Evolutionary conservation across 257 asterid species (phyloP), one percentile per base, ranked within the genome.

Genomic region (Primulina huaijiensis): DNA sequence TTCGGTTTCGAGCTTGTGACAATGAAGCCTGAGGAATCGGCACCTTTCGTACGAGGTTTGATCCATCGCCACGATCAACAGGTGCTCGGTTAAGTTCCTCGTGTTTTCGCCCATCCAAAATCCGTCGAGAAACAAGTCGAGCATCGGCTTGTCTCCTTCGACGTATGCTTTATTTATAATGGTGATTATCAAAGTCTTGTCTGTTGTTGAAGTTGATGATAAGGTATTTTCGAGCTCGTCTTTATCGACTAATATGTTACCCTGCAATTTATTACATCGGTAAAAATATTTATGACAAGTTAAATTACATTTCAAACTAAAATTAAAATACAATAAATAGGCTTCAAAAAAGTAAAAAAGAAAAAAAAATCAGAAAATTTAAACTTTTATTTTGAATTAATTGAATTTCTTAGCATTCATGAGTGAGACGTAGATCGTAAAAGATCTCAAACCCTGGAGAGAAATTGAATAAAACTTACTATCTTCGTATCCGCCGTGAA

Each of bases 41-140:
- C 92, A 86, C 62, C 89, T 70, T 19, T 76, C 78, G 7, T 82
- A 70, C 4, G 92, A 77, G 0, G 65, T 82, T 29, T 74, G 82
- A 75, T 87, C 92, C 70, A 84, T 73, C 12, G 86, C 71, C 29
- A 79, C 88, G 3, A 87, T 56, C 76, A 87, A 35, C 5, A 84
- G 69, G 8, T 77, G 76, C 1, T 77, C 40, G 10, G 60, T 31
- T 62, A 84, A 43, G 3, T 40, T 53, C 66, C 73, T 65, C 2
- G 88, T 87, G 17, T 43, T 76, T 16, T 84, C 84, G 53, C 92
- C 92, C 0, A 66, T 9, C 89, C 92, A 82, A 35, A 87, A 84
- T 2, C 92, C 80, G 11, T 87, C 92, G 19, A 84, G 72, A 74
- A 87, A 87, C 0, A 84, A 31, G 37, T 84, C 87, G 6, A 87